Base-by-base conservation (phyloP, 2,329 filamentous ascomycete genomes). In the Monosporascus sp. region DNA sequence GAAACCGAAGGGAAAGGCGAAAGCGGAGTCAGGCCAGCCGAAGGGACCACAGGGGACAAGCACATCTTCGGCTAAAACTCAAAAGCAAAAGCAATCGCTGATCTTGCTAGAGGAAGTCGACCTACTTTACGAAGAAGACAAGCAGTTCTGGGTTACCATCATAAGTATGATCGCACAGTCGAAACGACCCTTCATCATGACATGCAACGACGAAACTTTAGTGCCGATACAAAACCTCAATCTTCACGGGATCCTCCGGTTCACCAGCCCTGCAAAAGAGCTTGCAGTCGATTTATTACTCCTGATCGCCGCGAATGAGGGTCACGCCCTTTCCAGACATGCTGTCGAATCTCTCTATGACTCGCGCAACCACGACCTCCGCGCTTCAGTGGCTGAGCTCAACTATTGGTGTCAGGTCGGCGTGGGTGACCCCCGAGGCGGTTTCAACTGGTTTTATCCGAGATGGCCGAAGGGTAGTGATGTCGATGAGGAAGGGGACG, bases 341-440 rank as follows among this genome's bases (percentile, higher is more conserved):
- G 83, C 89, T 0, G 79, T 96, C 0, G 76, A 79, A 50, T 74
- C 81, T 7, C 77, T 99, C 2, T 96, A 91, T 64, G 76, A 79
- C 50, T 82, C 83, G 15, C 87, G 88, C 50, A 69, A 78, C 2
- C 72, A 79, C 27, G 94, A 99, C 67, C 73, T 99, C 14, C 85
- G 94, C 51, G 90, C 87, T 22, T 86, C 87, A 2, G 83, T 99
- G 48, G 85, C 81, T 52, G 91, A 97, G 56, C 79, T 99, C 27
- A 87, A 96, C 67, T 94, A 95, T 67, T 99, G 93, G 93, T 99
- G 95, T 67, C 94, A 99, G 68, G 91, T 97, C 71, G 90, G 88
- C 0, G 84, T 99, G 9, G 95, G 94, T 5, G 94, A 96, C 66
- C 78, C 83, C n/a, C 88, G 88, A 61, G 88, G 89, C 20, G 93